A percentile compares a stretch with the other conserved stretches of the same genome.
Conservation (phyloP, 495 filamentous ascomycete genomes). For the Aspergillus hancockii region DNA sequence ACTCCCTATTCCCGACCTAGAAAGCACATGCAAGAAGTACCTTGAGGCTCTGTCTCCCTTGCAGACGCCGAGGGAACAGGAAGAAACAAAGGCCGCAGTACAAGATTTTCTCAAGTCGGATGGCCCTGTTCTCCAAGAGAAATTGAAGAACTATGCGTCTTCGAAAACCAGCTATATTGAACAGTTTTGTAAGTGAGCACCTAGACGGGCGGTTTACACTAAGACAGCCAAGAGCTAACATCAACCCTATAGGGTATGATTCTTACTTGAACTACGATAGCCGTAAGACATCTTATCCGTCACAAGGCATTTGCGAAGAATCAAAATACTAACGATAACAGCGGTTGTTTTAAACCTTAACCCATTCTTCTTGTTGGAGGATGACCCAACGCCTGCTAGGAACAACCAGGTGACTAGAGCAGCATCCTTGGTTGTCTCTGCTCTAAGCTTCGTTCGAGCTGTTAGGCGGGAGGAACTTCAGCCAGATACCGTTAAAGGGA, state of each 20-base stretch:
- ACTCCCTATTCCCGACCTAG: conserved; percentile 91
- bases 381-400: conserved; percentile 93
- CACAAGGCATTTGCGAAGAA: background rate
- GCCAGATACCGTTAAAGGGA: conserved; percentile 80
- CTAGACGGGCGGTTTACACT: background rate
- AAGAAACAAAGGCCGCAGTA: conserved; percentile 77
- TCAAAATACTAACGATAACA: conserved; percentile 24
- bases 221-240: conserved; percentile 2
- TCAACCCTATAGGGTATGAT: conserved; percentile 77
- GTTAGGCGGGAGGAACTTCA: conserved; percentile 91
- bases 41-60: conserved; percentile 78
- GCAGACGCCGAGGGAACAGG: conserved; percentile 78
- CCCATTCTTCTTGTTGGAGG: conserved; percentile 95
- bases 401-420: conserved; percentile 96
- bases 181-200: conserved; percentile 84
- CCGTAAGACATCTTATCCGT: conserved; percentile 44
- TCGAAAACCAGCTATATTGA: conserved; percentile 96
- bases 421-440: conserved; percentile 87
- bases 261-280: conserved; percentile 98
- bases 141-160: conserved; percentile 88
- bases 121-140: conserved; percentile 83
- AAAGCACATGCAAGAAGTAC: conserved; percentile 77
- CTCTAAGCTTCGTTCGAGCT: conserved; percentile 88
- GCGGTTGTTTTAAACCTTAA: conserved; percentile 96
- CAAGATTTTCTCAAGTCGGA: conserved; percentile 83